Percentiles rank a stretch among this genome's conserved stretches.
phyloP scores from a whole-genome alignment of 208 protist species.

The Trypanosoma boissoni region DNA sequence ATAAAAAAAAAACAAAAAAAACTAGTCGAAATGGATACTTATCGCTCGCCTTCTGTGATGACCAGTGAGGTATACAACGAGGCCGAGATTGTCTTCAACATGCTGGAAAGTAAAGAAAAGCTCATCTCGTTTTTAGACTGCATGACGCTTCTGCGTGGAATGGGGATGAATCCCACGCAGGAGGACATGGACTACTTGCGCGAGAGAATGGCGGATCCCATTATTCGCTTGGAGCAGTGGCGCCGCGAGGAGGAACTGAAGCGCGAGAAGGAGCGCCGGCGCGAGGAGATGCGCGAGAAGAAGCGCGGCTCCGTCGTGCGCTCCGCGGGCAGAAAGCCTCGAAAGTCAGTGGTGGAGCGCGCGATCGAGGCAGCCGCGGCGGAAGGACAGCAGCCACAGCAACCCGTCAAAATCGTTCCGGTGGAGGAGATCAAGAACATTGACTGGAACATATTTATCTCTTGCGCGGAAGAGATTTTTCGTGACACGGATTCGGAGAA shows the following conservation, averaged over 20 bases:
- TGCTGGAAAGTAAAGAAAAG: constrained; percentile 88
- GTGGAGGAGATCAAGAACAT: constrained; percentile 92
- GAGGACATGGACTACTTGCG: constrained; percentile 83
- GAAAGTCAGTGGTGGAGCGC: constrained; percentile 45
- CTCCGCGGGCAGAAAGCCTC: constrained; percentile 19
- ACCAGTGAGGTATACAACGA: constrained; percentile 90
- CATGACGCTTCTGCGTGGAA: constrained; percentile 82
- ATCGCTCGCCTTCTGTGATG: constrained; percentile 57
- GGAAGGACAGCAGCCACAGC: constrained; percentile 31
- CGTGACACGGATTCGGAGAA: constrained; percentile 70
- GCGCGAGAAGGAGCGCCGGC: constrained; percentile 73
- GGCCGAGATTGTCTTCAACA: constrained; percentile 69
- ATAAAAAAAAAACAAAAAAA: neutral
- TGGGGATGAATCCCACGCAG: constrained; percentile 89
- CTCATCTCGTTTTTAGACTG: constrained; percentile 88
- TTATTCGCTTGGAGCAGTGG: constrained; percentile 79
- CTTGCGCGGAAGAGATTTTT: constrained; percentile 80
- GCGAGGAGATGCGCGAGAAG: constrained; percentile 71
- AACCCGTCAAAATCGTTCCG: constrained; percentile 54
- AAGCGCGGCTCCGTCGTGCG: constrained; percentile 17
- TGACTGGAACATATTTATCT: constrained; percentile 92
- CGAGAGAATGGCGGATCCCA: constrained; percentile 68
- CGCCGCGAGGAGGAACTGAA: constrained; percentile 78
- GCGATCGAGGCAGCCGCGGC: constrained; percentile 17
- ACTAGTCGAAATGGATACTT: neutral